phyloP scores from a whole-genome alignment of 139 green algal genomes.

The Haematococcus sp. region DNA sequence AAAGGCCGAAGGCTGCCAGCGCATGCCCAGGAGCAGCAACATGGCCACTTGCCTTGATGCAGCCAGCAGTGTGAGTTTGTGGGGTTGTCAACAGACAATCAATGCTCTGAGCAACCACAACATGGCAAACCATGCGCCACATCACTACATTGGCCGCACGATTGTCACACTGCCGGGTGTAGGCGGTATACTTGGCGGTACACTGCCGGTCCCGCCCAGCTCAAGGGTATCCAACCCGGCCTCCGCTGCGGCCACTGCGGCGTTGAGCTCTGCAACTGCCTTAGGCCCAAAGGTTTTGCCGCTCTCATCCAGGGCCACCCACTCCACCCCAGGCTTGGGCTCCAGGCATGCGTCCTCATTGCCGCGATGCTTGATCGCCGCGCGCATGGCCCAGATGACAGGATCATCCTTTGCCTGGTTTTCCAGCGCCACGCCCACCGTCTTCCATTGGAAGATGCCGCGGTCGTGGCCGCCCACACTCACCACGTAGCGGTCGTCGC shows the following conservation, averaged over 20 bases:
- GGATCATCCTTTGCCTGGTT: no score
- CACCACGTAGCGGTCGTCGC: constrained; percentile 24
- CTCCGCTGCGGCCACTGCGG: background rate
- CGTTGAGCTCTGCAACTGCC: background rate
- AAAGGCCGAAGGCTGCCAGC: no score
- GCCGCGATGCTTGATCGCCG: constrained; percentile 3
- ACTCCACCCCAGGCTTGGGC: constrained; percentile 20
- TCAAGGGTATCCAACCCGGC: background rate
- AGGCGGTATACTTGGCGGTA: background rate
- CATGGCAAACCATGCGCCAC: no score
- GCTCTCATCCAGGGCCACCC: constrained; percentile 3
- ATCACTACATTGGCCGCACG: no score
- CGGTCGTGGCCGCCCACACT: constrained; percentile 48
- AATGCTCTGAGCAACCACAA: no score
- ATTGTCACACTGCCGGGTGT: background rate
- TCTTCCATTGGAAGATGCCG: constrained; percentile 46
- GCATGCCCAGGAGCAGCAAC: no score
- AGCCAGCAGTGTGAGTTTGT: no score
- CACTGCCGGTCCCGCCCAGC: background rate
- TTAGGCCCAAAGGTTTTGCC: constrained; percentile 20
- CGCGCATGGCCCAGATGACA: background rate
- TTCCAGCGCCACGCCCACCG: constrained; percentile 30
- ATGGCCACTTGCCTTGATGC: no score
- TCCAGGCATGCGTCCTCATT: background rate
- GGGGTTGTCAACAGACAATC: no score